Conservation (phyloP, 331 rosid genomes). For the Acacia pycnantha region DNA sequence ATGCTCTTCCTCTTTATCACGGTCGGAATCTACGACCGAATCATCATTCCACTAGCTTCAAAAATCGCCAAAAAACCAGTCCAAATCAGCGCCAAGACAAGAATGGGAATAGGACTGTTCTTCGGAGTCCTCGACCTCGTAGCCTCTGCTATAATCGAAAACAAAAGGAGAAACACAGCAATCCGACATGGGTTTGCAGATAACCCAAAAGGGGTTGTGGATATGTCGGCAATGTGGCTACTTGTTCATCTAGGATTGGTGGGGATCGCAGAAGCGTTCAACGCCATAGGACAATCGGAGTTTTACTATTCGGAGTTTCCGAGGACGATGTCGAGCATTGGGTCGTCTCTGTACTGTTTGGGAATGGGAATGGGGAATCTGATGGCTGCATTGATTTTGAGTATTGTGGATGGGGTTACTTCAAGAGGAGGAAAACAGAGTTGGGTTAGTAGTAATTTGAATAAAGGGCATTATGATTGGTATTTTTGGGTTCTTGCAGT, state of each 20-base stretch:
- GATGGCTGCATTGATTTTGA: conserved; percentile 48
- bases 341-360: conserved; percentile 46
- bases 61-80: conserved; percentile 48
- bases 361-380: conserved; percentile 54
- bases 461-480: conserved; percentile 53
- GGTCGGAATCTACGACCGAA: conserved; percentile 54
- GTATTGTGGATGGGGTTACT: conserved; percentile 39
- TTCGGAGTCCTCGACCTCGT: conserved; percentile 46
- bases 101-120: conserved; percentile 64
- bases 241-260: conserved; percentile 44
- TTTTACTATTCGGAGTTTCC: conserved; percentile 74
- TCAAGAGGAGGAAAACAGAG: conserved; percentile 57
- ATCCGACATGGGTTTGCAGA: conserved; percentile 34
- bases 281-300: conserved; percentile 59
- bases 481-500: conserved; percentile 62
- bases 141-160: conserved; percentile 55
- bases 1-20: conserved; percentile 43
- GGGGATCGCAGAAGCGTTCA: conserved; percentile 71
- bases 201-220: conserved; percentile 39
- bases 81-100: conserved; percentile 37
- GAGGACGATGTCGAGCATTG: conserved; percentile 70
- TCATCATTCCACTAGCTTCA: conserved; percentile 57
- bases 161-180: conserved; percentile 42
- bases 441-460: conserved; percentile 58
- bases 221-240: conserved; percentile 75